Evolutionary conservation across 495 filamentous ascomycete genomes (phyloP), one percentile per base, ranked within the genome.

Genomic region (Aspergillus leporis): DNA sequence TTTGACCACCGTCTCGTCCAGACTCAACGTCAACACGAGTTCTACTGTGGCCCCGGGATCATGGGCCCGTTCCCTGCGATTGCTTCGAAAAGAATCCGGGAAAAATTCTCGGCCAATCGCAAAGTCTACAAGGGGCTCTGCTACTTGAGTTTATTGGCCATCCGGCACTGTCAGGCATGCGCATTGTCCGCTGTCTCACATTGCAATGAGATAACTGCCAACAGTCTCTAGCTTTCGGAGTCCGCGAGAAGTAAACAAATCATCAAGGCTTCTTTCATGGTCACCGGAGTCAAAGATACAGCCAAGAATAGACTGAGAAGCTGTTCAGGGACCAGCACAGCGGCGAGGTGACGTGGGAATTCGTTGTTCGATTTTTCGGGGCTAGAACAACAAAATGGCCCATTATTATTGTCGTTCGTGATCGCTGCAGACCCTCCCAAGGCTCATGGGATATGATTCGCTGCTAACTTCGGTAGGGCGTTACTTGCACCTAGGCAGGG

Each of bases 101-200:
- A 57, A 57, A 55, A 57, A 46, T 58, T 28, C 47, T 58, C 41
- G 38, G 31, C 55, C 53, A 66, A 61, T 62, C 56, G 58, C 54
- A 63, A 63, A n/a, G 1, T 43, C 14, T 19, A n/a, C 40, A 21
- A 43, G 64, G 60, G 58, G 54, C 55, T 28, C 48, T 57, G 22
- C n/a, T 32, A 18, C 34, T 43, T 50, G 9, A 55, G 36, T 43
- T 36, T 38, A 53, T 53, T 53, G 51, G 51, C 49, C 36, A 40
- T 40, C 10, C 36, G 16, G 12, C 18, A 14, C 40, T 43, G 16
- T 43, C 18, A 21, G 18, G 40, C 8, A 43, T 43, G 40, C 40
- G 16, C 40, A 19, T 43, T 43, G 40, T 43, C n/a, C n/a, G 18
- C 40, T 43, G 40, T 10, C 40, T 43, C 40, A 43, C n/a, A n/a